Base-by-base conservation (phyloP, 2,329 filamentous ascomycete genomes). In the Hyphodiscus sp. region DNA sequence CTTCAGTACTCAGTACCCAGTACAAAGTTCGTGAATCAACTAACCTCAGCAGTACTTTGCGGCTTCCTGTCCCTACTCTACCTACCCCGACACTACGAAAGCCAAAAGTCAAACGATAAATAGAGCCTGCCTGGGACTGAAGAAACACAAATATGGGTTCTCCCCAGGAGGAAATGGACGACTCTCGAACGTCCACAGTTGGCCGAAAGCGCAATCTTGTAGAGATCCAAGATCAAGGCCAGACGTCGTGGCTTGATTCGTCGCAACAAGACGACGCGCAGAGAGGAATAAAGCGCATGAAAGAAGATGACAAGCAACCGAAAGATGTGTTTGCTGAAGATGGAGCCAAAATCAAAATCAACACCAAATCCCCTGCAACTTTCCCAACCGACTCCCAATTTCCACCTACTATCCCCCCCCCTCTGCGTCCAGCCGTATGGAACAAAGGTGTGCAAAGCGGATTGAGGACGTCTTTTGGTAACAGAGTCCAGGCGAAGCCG, bases 151-250 rank as follows among this genome's bases (percentile, higher is more conserved):
- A 16, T 20, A 51, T 51, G 49, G 49, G n/a, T 18, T 42, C 19
- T 18, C 33, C 29, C 41, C 41, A 66, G 26, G 67, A 71, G 47
- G 69, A 72, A 30, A 65, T 67, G 47, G 70, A 61, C 51, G 70
- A 78, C 59, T 78, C 76, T 18, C 69, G 76, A 47, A 77, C 73
- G 41, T 72, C 72, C 45, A 67, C 69, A 2, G 66, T 76, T 20
- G 73, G 73, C 16, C 58, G 64, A 41, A 71, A 70, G 62, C 72
- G 72, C 18, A 52, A 53, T 43, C 50, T 59, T 2, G 48, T 51
- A 42, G 58, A 60, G 7, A 18, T 46, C 20, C 41, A 45, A 19
- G 54, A 49, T 23, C 29, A 29, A 43, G 51, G 54, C 10, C 19
- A 46, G 26, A 20, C 13, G 3, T 13, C 20, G 16, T 29, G 5